These are phyloP conservation scores for Lophium mytilinum DNA, from an alignment of 495 filamentous ascomycete genomes.

Conservation along the genomic window DNA sequence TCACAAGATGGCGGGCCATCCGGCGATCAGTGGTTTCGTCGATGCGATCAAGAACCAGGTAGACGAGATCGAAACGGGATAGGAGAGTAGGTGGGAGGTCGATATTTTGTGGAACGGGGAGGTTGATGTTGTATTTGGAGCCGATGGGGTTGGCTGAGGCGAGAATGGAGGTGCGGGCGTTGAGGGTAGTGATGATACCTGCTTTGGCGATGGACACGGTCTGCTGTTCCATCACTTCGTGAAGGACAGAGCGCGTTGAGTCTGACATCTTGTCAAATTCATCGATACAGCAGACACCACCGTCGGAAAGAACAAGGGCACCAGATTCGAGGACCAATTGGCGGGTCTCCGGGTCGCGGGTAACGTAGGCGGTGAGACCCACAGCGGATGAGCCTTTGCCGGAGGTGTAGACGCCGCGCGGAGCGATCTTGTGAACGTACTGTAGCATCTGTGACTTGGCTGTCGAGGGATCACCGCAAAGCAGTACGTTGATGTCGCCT, in stretches of 20 bases:
- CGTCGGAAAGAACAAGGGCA: slow-evolving; percentile 89
- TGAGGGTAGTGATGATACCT: slow-evolving; percentile 96
- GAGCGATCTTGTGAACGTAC: slow-evolving; percentile 96
- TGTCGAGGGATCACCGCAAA: slow-evolving; percentile 95
- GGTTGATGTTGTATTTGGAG: slow-evolving; percentile 89
- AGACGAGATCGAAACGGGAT: slow-evolving; percentile 93
- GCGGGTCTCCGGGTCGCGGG: slow-evolving; percentile 85
- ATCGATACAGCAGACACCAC: slow-evolving; percentile 96
- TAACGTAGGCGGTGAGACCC: slow-evolving; percentile 96
- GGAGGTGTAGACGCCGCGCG: slow-evolving; percentile 92
- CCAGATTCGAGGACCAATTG: slow-evolving; percentile 96
- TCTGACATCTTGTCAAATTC: slow-evolving; percentile 99
- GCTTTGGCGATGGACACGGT: slow-evolving; percentile 98
- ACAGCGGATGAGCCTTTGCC: slow-evolving; percentile 97
- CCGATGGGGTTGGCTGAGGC: slow-evolving; percentile 97
- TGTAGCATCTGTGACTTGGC: slow-evolving; percentile 89
- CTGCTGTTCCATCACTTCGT: slow-evolving; percentile 99
- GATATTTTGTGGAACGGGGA: slow-evolving; percentile 96
- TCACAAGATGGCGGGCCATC: slow-evolving; percentile 82
- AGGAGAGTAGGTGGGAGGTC: slow-evolving; percentile 92
- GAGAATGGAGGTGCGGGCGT: slow-evolving; percentile 87
- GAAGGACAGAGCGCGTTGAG: slow-evolving; percentile 85
- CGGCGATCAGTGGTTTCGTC: slow-evolving; percentile 84
- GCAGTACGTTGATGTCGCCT: slow-evolving; percentile 93
- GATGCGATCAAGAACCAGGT: slow-evolving; percentile 86